A percentile compares a stretch with the other conserved stretches of the same genome.
These are phyloP conservation scores for Geranomyces michiganensis DNA, from an alignment of 192 early-diverging fungal species.

Conservation along the genomic window DNA sequence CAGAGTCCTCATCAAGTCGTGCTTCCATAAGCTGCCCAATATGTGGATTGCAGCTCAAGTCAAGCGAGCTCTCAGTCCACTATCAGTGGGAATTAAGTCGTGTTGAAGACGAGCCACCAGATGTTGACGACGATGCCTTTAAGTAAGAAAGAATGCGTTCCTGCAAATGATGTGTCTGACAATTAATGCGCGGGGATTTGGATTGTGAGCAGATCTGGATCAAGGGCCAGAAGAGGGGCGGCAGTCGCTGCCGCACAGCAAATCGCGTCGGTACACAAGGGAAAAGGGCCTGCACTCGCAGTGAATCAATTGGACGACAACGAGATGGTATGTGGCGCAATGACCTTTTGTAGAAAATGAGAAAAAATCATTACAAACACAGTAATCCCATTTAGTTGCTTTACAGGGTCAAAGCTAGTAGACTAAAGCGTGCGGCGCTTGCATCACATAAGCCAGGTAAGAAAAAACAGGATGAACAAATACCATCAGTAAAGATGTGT, in stretches of 20 bases:
- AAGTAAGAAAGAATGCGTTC: background rate
- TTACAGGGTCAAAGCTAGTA: conserved; percentile 36
- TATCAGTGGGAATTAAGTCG: conserved; percentile 9
- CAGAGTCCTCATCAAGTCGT: no score
- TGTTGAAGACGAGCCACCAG: conserved; percentile 3
- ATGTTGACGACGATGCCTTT: background rate
- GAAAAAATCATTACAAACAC: background rate
- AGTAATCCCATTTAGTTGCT: conserved; percentile 13
- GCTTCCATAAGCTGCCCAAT: conserved; percentile 7
- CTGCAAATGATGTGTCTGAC: background rate
- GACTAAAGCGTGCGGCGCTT: conserved; percentile 22
- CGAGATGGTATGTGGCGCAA: background rate
- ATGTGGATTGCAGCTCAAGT: background rate
- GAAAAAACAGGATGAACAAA: no score
- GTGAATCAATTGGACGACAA: conserved; percentile 42
- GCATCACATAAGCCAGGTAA: background rate
- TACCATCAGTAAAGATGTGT: background rate
- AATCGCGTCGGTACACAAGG: conserved; percentile 39
- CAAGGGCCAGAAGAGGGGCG: conserved; percentile 55
- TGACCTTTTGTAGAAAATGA: background rate
- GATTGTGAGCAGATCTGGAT: background rate
- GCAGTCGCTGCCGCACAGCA: conserved; percentile 59
- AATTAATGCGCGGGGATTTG: no score
- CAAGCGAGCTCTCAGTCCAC: background rate
- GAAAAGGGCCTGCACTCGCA: conserved; percentile 35